Evolutionary conservation across 768 basidiomycete species (phyloP).

Genomic region (Myochromella boudieri): DNA sequence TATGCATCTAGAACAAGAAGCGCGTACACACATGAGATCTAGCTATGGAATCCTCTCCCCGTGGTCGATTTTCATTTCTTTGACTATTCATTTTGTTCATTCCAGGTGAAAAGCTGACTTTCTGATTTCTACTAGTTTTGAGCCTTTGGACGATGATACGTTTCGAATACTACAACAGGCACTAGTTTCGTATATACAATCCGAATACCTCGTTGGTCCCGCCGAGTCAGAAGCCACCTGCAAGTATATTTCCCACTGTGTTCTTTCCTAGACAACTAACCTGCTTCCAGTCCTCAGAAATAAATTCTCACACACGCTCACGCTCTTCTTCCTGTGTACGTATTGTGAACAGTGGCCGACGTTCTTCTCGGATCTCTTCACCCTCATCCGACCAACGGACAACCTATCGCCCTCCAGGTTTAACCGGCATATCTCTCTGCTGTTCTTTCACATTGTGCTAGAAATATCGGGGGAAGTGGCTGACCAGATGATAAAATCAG

Average conservation of each 20-base stretch:
- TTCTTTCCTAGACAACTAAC: constrained; percentile 14
- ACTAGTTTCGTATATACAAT: constrained; percentile 78
- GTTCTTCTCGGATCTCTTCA: constrained; percentile 79
- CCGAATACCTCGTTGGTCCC: constrained; percentile 83
- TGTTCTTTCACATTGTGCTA: constrained; percentile 88
- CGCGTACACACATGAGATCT: too few relatives aligned
- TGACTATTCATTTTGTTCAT: neutral
- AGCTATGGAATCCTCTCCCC: neutral
- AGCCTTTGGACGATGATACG: constrained; percentile 66
- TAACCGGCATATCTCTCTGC: constrained; percentile 82
- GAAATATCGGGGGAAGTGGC: constrained; percentile 98
- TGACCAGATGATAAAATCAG: constrained; percentile 90
- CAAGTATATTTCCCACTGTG: constrained; percentile 41
- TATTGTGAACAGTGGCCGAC: constrained; percentile 85
- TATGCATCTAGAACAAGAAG: neutral
- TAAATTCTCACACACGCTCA: constrained; percentile 91
- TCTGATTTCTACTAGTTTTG: constrained; percentile 41
- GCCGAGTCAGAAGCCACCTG: constrained; percentile 83
- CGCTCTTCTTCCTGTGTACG: constrained; percentile 84
- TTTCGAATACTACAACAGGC: constrained; percentile 76
- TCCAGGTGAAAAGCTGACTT: constrained; percentile 4
- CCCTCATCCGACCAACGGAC: constrained; percentile 65
- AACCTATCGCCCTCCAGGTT: constrained; percentile 57
- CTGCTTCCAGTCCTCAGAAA: constrained; percentile 74
- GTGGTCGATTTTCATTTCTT: neutral